A percentile compares a stretch with the other conserved stretches of the same genome.
These are phyloP conservation scores for Blyttiomyces sp. DNA, from an alignment of 371 early-diverging fungal genomes.

Conservation along the genomic window DNA sequence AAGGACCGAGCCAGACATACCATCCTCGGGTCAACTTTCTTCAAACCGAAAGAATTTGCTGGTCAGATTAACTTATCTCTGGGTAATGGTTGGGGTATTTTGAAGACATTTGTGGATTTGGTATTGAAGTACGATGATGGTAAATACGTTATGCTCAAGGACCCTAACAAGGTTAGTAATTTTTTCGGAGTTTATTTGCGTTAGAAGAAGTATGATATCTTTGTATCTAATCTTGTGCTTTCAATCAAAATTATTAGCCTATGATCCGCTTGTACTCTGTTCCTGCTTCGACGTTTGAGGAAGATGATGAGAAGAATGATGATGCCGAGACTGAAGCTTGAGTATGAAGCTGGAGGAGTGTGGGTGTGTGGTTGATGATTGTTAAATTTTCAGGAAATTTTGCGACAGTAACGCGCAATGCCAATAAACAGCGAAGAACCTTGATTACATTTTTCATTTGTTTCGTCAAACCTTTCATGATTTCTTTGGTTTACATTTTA, in stretches of 20 bases:
- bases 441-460: too few relatives aligned
- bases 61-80: slow-evolving; percentile 83
- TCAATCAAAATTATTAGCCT: slow-evolving; percentile 47
- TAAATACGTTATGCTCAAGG: slow-evolving; percentile 91
- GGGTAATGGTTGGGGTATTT: slow-evolving; percentile 91
- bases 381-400: too few relatives aligned
- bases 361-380: too few relatives aligned
- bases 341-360: background rate
- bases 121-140: slow-evolving; percentile 78
- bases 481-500: too few relatives aligned
- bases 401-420: too few relatives aligned
- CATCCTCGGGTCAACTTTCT: slow-evolving; percentile 79
- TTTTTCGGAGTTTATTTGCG: slow-evolving; percentile 5
- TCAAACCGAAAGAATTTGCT: slow-evolving; percentile 90
- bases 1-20: slow-evolving; percentile 81
- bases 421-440: too few relatives aligned
- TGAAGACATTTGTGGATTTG: slow-evolving; percentile 87
- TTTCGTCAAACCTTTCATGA: too few relatives aligned
- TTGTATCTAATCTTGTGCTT: background rate
- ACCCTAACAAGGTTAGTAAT: slow-evolving; percentile 78
- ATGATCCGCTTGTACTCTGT: slow-evolving; percentile 74
- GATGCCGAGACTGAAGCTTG: background rate
- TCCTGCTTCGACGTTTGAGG: slow-evolving; percentile 37
- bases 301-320: slow-evolving; percentile 17
- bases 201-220: background rate